Evolutionary conservation across 1,284 basidiomycete species (phyloP).

Genomic region (Binderoboletus segoi): DNA sequence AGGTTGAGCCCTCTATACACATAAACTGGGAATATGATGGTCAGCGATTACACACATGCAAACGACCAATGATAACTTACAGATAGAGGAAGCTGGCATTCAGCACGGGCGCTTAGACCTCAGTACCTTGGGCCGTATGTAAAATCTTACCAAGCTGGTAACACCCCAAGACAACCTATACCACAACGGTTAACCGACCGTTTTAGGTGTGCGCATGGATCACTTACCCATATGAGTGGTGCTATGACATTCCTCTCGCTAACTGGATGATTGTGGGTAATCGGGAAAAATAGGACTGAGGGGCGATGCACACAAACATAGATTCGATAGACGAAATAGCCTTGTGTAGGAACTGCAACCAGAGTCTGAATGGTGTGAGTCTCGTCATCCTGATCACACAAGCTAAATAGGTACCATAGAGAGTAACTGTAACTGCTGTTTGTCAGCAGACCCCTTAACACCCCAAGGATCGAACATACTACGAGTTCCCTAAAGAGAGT

Average conservation of each 20-base stretch:
- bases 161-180: background rate
- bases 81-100: background rate
- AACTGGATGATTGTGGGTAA: background rate
- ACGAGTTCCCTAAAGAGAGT: background rate
- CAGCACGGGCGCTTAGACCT: background rate
- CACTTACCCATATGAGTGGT: background rate
- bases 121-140: too few species aligned
- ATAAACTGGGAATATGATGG: background rate
- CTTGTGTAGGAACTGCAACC: conserved; percentile 6
- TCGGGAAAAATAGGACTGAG: background rate
- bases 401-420: background rate
- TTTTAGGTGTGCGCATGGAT: background rate
- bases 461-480: background rate
- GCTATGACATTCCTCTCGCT: background rate
- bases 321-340: conserved; percentile 22
- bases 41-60: background rate
- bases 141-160: conserved; percentile 6
- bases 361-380: conserved; percentile 5
- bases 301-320: conserved; percentile 8
- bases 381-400: background rate
- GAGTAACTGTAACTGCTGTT: background rate
- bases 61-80: background rate
- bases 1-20: background rate
- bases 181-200: background rate
- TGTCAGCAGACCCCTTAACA: background rate